phyloP scores from a whole-genome alignment of 257 asterid species.

The Solanum sitiens region DNA sequence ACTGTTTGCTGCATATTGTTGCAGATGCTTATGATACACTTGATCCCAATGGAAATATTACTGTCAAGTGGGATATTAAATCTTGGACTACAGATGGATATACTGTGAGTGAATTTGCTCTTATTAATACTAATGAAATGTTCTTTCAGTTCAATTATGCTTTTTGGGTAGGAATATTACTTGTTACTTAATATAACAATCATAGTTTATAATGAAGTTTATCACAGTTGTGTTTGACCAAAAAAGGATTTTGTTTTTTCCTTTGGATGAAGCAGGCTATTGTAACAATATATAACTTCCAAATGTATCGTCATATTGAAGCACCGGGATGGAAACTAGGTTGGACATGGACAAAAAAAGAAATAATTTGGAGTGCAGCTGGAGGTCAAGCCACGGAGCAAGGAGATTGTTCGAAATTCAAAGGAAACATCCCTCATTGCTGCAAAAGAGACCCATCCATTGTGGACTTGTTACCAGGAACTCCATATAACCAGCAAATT shows the following conservation, averaged over 20 bases:
- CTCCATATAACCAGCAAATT: constrained; percentile 38
- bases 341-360: constrained; percentile 51
- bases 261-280: constrained; percentile 17
- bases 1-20: neutral
- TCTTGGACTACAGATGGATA: constrained; percentile 51
- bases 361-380: constrained; percentile 35
- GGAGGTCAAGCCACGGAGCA: constrained; percentile 49
- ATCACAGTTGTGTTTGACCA: neutral
- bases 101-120: constrained; percentile 18
- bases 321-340: constrained; percentile 47
- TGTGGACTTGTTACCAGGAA: constrained; percentile 38
- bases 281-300: constrained; percentile 36
- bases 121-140: neutral
- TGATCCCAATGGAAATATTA: constrained; percentile 48
- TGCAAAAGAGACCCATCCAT: constrained; percentile 33
- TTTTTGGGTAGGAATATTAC: neutral
- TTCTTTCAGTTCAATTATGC: neutral
- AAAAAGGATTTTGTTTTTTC: neutral
- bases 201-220: neutral
- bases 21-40: constrained; percentile 53
- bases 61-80: constrained; percentile 49
- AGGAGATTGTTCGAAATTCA: constrained; percentile 51
- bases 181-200: neutral
- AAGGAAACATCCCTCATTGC: constrained; percentile 34
- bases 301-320: constrained; percentile 33